phyloP scores from a whole-genome alignment of 139 green algal genomes.

The Auxenochlorella protothecoides region DNA sequence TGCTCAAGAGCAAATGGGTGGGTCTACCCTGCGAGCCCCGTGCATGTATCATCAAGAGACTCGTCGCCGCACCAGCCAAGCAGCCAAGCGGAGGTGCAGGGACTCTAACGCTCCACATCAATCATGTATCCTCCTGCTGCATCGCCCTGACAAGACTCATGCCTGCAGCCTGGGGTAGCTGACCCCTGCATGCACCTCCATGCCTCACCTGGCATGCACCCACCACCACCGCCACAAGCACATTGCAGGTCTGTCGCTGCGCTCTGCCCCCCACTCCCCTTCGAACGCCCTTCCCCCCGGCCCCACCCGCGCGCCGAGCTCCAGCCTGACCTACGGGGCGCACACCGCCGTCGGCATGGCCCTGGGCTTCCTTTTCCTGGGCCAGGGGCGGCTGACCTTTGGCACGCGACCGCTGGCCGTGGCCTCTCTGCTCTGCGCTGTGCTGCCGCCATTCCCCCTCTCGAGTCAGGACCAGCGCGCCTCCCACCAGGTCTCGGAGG shows the following conservation, averaged over 20 bases:
- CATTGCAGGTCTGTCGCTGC: constrained; percentile 34
- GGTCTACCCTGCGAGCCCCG: too few relatives aligned
- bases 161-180: neutral
- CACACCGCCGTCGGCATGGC: constrained; percentile 78
- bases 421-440: too few relatives aligned
- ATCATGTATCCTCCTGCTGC: neutral
- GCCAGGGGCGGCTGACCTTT: constrained; percentile 65
- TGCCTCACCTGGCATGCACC: neutral
- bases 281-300: constrained; percentile 8
- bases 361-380: constrained; percentile 87
- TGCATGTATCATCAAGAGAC: neutral
- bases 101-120: neutral
- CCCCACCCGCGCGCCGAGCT: neutral
- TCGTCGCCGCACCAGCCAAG: too few relatives aligned
- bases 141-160: neutral
- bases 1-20: too few relatives aligned
- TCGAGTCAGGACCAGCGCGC: too few relatives aligned
- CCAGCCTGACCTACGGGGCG: constrained; percentile 55
- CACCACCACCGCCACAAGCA: neutral
- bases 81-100: too few relatives aligned
- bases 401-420: constrained; percentile 36
- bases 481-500: neutral
- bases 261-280: constrained; percentile 20
- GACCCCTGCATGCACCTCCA: neutral
- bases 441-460: too few relatives aligned